Evolutionary conservation across 768 basidiomycete genomes (phyloP).

Genomic region (Cystobasidiopsis lactophilus): DNA sequence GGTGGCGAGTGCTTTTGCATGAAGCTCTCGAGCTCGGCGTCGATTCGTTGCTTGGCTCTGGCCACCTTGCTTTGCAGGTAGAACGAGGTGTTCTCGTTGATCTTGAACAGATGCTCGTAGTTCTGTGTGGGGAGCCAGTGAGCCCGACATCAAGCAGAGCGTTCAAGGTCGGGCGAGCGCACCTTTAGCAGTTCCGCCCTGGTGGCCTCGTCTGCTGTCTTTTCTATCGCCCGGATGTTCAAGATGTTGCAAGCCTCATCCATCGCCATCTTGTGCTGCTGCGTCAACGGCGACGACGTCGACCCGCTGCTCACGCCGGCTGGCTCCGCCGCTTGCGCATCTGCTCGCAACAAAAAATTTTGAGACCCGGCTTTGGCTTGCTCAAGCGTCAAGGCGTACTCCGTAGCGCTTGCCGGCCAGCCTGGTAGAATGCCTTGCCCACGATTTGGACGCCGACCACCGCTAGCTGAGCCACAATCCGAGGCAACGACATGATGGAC

Average conservation of each 20-base stretch:
- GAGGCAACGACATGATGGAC: slow-evolving; percentile 1
- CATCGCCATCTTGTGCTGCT: slow-evolving; percentile 72
- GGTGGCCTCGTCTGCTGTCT: slow-evolving; percentile 6
- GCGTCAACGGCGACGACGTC: slow-evolving; percentile 51
- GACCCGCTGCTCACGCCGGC: slow-evolving; percentile 53
- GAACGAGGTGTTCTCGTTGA: slow-evolving; percentile 48
- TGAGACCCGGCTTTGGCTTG: neutral
- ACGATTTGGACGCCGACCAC: slow-evolving; percentile 25
- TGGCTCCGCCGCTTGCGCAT: slow-evolving; percentile 43
- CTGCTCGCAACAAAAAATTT: slow-evolving; percentile 71
- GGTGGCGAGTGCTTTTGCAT: too few species aligned
- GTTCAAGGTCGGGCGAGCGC: slow-evolving; percentile 13
- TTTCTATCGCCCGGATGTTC: slow-evolving; percentile 32
- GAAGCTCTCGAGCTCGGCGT: slow-evolving; percentile 40
- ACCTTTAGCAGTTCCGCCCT: slow-evolving; percentile 47
- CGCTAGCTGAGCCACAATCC: slow-evolving; percentile 8
- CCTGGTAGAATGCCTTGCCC: slow-evolving; percentile 76
- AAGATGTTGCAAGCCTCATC: slow-evolving; percentile 88
- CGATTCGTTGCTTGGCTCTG: slow-evolving; percentile 78
- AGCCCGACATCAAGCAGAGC: neutral
- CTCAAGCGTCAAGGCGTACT: slow-evolving; percentile 36
- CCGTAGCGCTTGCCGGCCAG: slow-evolving; percentile 73
- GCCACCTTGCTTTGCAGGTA: slow-evolving; percentile 96
- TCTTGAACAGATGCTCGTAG: slow-evolving; percentile 81
- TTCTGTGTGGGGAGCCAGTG: slow-evolving; percentile 32